Evolutionary conservation across 192 early-diverging fungal genomes (phyloP).

Genomic region (Coemansia interrupta): DNA sequence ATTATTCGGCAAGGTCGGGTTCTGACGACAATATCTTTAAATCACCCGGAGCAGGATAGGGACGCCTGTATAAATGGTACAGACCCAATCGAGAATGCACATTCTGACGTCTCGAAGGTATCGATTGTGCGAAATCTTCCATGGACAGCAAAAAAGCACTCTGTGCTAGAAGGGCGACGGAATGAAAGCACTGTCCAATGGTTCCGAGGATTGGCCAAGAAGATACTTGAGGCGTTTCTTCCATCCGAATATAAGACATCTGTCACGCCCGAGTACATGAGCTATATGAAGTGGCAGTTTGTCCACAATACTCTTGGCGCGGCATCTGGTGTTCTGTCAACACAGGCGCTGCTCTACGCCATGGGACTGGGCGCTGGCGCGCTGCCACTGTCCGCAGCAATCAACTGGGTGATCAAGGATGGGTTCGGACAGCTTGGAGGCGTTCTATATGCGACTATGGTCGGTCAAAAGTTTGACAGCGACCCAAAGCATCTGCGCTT

Average conservation of each 20-base stretch:
- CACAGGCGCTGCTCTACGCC: constrained; percentile 80
- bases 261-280: constrained; percentile 69
- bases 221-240: constrained; percentile 55
- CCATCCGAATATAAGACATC: constrained; percentile 72
- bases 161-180: too few species aligned
- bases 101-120: too few species aligned
- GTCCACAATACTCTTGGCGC: constrained; percentile 73
- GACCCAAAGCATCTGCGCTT: constrained; percentile 81
- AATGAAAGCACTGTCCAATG: neutral
- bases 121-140: neutral
- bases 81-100: too few species aligned
- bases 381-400: constrained; percentile 74
- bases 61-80: too few species aligned
- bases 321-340: constrained; percentile 75
- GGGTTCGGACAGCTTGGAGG: constrained; percentile 83
- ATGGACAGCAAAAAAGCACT: neutral
- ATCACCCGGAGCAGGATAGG: too few species aligned
- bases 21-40: too few species aligned
- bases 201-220: neutral
- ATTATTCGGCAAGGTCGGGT: too few species aligned
- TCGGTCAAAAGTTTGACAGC: constrained; percentile 75
- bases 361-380: constrained; percentile 75
- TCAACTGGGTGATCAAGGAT: constrained; percentile 92
- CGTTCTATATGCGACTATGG: constrained; percentile 73
- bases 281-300: constrained; percentile 77